Conservation (phyloP, 2,329 filamentous ascomycete genomes). For the Phialocephala subalpina region DNA sequence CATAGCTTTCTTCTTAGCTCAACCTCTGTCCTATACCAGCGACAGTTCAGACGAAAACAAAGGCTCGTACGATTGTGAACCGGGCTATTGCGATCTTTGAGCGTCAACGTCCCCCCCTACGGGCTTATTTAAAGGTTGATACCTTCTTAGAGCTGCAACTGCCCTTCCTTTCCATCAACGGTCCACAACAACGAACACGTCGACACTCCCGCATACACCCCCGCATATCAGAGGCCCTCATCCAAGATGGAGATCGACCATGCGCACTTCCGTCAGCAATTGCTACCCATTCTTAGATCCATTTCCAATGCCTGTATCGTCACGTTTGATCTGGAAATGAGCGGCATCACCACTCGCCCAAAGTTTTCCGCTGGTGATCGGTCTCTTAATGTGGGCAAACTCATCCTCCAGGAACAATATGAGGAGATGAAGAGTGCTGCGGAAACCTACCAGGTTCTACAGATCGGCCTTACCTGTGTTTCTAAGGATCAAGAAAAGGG, state of each 20-base stretch:
- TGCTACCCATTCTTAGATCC: constrained; percentile 63
- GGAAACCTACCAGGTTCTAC: constrained; percentile 69
- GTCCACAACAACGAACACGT: not conserved
- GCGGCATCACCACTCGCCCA: constrained; percentile 60
- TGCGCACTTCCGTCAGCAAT: constrained; percentile 54
- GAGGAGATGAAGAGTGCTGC: constrained; percentile 66
- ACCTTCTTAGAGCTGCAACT: not conserved
- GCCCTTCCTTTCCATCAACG: not conserved
- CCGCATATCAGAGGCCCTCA: too few species aligned
- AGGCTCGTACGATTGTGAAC: too few species aligned
- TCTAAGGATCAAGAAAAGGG: constrained; percentile 61
- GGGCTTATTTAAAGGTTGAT: not conserved
- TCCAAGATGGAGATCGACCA: constrained; percentile 62
- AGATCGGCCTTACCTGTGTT: constrained; percentile 73
- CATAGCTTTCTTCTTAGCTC: too few species aligned
- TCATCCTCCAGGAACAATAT: constrained; percentile 67
- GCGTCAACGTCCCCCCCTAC: not conserved
- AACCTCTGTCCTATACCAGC: too few species aligned
- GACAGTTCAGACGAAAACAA: too few species aligned
- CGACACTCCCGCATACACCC: not conserved
- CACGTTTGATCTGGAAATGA: constrained; percentile 72
- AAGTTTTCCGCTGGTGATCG: constrained; percentile 40
- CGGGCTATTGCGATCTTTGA: not conserved
- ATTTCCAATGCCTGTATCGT: constrained; percentile 68
- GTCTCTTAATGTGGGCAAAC: constrained; percentile 49